A percentile compares a stretch with the other conserved stretches of the same genome.
These are phyloP conservation scores for Tilletia indica DNA, from an alignment of 1,284 basidiomycete species.

Conservation along the genomic window DNA sequence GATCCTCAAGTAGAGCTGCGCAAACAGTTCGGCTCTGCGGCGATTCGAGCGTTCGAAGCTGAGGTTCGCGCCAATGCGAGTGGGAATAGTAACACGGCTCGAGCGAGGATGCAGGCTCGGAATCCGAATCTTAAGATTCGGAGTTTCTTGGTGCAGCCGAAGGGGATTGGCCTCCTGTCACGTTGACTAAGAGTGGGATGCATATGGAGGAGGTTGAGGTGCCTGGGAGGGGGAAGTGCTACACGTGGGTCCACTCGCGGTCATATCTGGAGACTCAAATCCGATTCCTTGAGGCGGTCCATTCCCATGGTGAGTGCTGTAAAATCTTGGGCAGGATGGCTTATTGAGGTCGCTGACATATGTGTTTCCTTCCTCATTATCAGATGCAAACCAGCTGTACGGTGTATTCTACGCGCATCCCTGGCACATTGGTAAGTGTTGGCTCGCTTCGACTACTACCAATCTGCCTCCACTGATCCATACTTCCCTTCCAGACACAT, in stretches of 20 bases:
- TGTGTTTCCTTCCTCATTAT: background rate
- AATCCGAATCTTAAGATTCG: constrained; percentile 49
- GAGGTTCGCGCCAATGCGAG: constrained; percentile 29
- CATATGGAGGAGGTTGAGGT: constrained; percentile 43
- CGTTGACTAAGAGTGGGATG: constrained; percentile 49
- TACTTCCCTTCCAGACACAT: constrained; percentile 30
- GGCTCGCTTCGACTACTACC: background rate
- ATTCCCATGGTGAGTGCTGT: constrained; percentile 24
- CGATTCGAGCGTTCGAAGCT: constrained; percentile 51
- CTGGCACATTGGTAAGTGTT: constrained; percentile 41
- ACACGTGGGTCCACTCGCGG: constrained; percentile 44
- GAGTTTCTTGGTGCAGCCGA: constrained; percentile 47
- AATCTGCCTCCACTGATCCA: background rate
- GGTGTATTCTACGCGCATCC: constrained; percentile 49
- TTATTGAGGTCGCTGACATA: background rate
- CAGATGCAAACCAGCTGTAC: constrained; percentile 46
- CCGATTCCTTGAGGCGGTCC: constrained; percentile 52
- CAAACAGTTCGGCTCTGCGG: constrained; percentile 52
- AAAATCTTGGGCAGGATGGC: background rate
- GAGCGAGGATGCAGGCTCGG: constrained; percentile 39
- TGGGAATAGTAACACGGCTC: constrained; percentile 21
- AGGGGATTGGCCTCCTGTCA: constrained; percentile 50
- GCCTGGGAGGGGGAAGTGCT: constrained; percentile 33
- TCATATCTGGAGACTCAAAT: constrained; percentile 50
- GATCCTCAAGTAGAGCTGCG: constrained; percentile 50